Base-by-base conservation (phyloP, 163 green algal genomes). In the Coccomyxa subellipsoidea region DNA sequence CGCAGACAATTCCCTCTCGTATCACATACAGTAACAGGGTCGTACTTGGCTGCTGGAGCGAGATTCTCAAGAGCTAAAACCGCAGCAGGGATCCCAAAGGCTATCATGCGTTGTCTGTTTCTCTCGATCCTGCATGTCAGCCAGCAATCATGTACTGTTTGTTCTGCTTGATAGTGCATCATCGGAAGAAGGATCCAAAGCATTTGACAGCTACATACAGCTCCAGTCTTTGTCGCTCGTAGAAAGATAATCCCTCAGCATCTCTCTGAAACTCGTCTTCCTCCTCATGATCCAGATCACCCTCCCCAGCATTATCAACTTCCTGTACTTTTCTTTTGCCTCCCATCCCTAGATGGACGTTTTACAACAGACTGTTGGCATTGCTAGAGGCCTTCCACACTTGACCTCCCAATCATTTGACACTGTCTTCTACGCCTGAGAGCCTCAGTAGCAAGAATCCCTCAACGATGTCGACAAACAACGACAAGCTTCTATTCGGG, bases 41-140 rank as follows among this genome's bases (percentile, higher is more conserved):
- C n/a, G n/a, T n/a, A n/a, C n/a, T n/a, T n/a, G n/a, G n/a, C 23
- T 12, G 47, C 4, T 27, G 47, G 47, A 59, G 47, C 72, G 47
- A 34, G 31, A 53, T 40, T 23, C 10, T 78, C n/a, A 25, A 78
- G 72, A 23, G 31, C 36, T 32, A 15, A 34, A 29, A 81, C 40
- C 10, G 72, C 23, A 12, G 54, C 32, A 5, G 54, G 40, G 84
- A 81, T 72, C 27, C 80, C 80, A 83, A 83, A 0, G 4, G 34
- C 80, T 31, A 35, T 80, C 80, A 83, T 47, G 5, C 80, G 40
- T 84, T 35, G 31, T 31, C 80, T 54, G 69, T 83, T 83, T 23
- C 31, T 53, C 71, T 71, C 72, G 54, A 54, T 83, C 66, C 66
- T 73, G 66, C 66, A n/a, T 18, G 21, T 59, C n/a, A n/a, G n/a